These are phyloP conservation scores for Rehmannia glutinosa DNA, from an alignment of 257 asterid genomes.

Conservation along the genomic window DNA sequence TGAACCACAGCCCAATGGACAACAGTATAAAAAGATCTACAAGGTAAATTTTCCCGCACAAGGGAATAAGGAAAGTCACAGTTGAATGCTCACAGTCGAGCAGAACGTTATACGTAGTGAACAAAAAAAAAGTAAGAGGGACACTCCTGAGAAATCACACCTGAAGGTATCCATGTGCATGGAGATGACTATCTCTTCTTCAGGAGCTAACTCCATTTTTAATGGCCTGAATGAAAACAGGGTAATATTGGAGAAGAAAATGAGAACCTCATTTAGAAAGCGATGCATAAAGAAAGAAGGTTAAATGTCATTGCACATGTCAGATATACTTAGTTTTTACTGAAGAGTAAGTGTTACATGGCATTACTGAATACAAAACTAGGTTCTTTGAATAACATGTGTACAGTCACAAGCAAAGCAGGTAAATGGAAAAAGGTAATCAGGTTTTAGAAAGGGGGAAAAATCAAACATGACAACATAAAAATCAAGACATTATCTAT, in stretches of 20 bases:
- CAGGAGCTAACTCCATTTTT: slow-evolving; percentile 84
- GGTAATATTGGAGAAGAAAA: slow-evolving; percentile 16
- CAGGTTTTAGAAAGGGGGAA: not conserved
- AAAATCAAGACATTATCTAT: not conserved
- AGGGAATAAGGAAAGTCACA: not conserved
- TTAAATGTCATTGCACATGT: slow-evolving; percentile 5
- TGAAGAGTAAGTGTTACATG: not conserved
- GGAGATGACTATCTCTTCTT: slow-evolving; percentile 87
- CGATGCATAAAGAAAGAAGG: slow-evolving; percentile 12
- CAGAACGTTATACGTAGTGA: not conserved
- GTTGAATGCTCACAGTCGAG: not conserved
- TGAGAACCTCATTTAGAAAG: slow-evolving; percentile 1
- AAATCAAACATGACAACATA: not conserved
- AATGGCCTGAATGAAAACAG: slow-evolving; percentile 58
- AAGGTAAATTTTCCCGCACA: slow-evolving; percentile 10
- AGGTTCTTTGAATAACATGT: not conserved
- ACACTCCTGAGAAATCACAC: slow-evolving; percentile 29
- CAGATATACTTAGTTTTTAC: not conserved
- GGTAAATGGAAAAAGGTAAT: not conserved
- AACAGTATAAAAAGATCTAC: slow-evolving; percentile 5
- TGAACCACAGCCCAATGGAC: not conserved
- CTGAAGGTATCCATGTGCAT: slow-evolving; percentile 89
- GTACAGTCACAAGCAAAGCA: slow-evolving; percentile 9
- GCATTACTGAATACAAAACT: slow-evolving; percentile 1
- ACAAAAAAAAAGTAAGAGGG: slow-evolving; percentile 12